A percentile compares a stretch with the other conserved stretches of the same genome.
Evolutionary conservation across 805 yeast species (phyloP).

Genomic region (Metschnikowia baotianmanensis): DNA sequence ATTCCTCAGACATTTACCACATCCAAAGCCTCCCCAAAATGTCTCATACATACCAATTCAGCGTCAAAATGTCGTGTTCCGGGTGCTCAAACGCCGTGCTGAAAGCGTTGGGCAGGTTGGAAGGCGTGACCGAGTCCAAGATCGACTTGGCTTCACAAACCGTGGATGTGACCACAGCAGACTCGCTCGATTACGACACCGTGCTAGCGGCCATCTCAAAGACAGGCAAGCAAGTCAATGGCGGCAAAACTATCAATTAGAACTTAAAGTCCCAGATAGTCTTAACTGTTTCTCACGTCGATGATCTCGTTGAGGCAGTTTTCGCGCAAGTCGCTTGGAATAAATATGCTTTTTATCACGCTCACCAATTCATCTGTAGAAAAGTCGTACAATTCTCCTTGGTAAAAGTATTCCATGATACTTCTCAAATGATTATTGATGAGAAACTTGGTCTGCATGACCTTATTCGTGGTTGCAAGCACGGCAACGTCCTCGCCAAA

Average conservation of each 20-base stretch:
- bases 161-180: conserved; percentile 69
- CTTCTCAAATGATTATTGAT: conserved; percentile 41
- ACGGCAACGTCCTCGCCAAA: conserved; percentile 10
- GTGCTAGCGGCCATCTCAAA: conserved; percentile 80
- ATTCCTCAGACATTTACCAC: background rate
- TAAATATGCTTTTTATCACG: conserved; percentile 42
- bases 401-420: conserved; percentile 49
- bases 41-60: conserved; percentile 57
- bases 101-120: conserved; percentile 65
- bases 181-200: conserved; percentile 62
- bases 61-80: conserved; percentile 83
- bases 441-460: conserved; percentile 32
- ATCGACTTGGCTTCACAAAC: conserved; percentile 78
- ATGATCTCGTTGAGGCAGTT: conserved; percentile 45
- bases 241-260: conserved; percentile 47
- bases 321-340: conserved; percentile 46
- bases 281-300: conserved; percentile 36
- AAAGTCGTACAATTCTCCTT: conserved; percentile 50
- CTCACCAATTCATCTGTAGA: conserved; percentile 45
- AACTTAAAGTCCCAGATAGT: background rate
- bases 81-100: conserved; percentile 88
- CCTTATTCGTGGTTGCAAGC: conserved; percentile 17
- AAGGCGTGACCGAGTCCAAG: conserved; percentile 71
- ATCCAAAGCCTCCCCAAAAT: conserved; percentile 5
- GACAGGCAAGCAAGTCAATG: conserved; percentile 82